Base-by-base conservation (phyloP, 2,329 filamentous ascomycete genomes). In the Gremmenia infestans region DNA sequence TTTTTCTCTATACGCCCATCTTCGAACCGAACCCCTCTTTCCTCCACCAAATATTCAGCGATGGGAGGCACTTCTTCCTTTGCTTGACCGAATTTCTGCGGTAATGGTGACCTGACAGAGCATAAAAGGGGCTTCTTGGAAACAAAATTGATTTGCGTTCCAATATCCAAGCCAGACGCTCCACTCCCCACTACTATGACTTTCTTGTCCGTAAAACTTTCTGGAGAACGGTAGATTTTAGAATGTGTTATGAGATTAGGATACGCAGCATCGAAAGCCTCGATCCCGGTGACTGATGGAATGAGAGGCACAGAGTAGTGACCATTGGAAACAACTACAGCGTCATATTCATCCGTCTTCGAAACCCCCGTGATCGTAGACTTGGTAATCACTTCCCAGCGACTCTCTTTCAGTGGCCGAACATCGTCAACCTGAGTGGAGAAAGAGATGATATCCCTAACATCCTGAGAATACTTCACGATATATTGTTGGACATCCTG, bases 181-280 rank as follows among this genome's bases (percentile, higher is more conserved):
- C 87, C 87, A 65, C 90, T 94, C 9, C 93, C 93, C 0, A 97
- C 84, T 0, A 97, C 80, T 5, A 97, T 72, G 11, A 94, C 88
- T 71, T 89, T 95, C 70, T 88, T 88, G 52, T 75, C 78, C 1
- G 69, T 68, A 65, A 86, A 96, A 0, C 74, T 66, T 17, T 82
- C 78, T 0, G 89, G 81, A 0, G 72, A 78, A 42, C 91, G 85
- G 68, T 91, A 97, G 55, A 84, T 83, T 70, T 94, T 96, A 1
- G 91, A 91, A 71, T 94, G 89, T 1, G 78, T 79, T 45, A 93
- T 82, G 3, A 79, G 67, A 0, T 76, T 78, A 0, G 86, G 86
- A 56, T 88, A 81, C 1, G 75, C 70, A 25, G 72, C 63, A 60
- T 85, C 76, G 71, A 88, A 92, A 2, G 74, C 76, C 28, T 70